Evolutionary conservation across 352 stramenopile genomes (phyloP).

Genomic region (Phytophthora idaei): DNA sequence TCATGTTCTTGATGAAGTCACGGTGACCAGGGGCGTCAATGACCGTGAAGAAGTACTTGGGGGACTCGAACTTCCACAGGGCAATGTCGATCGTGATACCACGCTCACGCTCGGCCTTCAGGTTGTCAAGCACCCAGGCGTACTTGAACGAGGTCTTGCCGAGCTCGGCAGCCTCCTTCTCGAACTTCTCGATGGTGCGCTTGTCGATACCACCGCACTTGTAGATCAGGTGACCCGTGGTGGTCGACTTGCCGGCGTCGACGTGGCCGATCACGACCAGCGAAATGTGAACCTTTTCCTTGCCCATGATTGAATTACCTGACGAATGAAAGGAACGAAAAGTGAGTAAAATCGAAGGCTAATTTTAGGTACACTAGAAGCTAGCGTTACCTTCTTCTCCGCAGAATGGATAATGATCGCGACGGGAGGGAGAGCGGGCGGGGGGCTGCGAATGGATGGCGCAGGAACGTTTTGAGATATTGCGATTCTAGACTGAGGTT

Average conservation of each 20-base stretch:
- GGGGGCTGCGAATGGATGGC: slow-evolving; percentile 39
- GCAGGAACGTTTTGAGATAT: slow-evolving; percentile 33
- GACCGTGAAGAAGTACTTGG: slow-evolving; percentile 97
- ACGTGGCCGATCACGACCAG: slow-evolving; percentile 97
- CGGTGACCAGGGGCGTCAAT: slow-evolving; percentile 98
- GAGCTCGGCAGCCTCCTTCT: slow-evolving; percentile 97
- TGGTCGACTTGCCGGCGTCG: slow-evolving; percentile 99
- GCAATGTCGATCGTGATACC: slow-evolving; percentile 98
- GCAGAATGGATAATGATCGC: slow-evolving; percentile 55
- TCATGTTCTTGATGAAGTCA: slow-evolving; percentile 99
- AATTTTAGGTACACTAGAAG: neutral
- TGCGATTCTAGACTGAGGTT: slow-evolving; percentile 35
- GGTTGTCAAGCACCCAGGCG: slow-evolving; percentile 98
- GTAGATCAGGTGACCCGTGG: slow-evolving; percentile 99
- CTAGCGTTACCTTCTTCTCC: slow-evolving; percentile 42
- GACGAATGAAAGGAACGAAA: neutral
- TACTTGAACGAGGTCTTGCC: slow-evolving; percentile 99
- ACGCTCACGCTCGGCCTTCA: slow-evolving; percentile 97
- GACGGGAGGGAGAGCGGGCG: neutral
- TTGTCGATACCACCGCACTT: slow-evolving; percentile 99
- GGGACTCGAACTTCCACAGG: slow-evolving; percentile 97
- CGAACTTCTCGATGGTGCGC: slow-evolving; percentile 98
- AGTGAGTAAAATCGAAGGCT: neutral
- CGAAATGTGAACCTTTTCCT: slow-evolving; percentile 90
- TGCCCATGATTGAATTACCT: slow-evolving; percentile 49